A percentile compares a stretch with the other conserved stretches of the same genome.
These are phyloP conservation scores for Colletotrichum truncatum DNA, from an alignment of 2,329 filamentous ascomycete species.

Conservation along the genomic window DNA sequence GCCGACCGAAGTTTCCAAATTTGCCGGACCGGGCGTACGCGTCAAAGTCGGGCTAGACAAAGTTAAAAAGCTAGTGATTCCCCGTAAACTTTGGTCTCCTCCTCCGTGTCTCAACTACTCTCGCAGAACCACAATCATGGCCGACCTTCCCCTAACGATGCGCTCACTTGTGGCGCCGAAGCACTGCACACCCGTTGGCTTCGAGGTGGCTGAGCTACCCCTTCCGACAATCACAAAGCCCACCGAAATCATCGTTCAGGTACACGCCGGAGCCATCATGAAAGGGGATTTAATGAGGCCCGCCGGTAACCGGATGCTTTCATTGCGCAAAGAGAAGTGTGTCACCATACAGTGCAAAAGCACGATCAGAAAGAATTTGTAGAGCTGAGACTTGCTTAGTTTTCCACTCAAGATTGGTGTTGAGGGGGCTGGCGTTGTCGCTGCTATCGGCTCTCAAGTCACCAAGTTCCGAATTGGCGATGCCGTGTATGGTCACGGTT, in stretches of 20 bases:
- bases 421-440: conserved; percentile 14
- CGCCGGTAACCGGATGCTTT: conserved; percentile 34
- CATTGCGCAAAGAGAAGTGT: conserved; percentile 25
- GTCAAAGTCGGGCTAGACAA: not conserved
- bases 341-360: rapidly evolving
- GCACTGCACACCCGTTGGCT: conserved; percentile 47
- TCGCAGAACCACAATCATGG: conserved; percentile 33
- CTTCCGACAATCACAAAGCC: conserved; percentile 52
- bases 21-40: not conserved
- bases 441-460: not conserved
- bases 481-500: conserved; percentile 44
- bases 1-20: conserved; percentile 1
- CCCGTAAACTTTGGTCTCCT: not conserved
- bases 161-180: conserved; percentile 52
- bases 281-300: conserved; percentile 43
- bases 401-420: conserved; percentile 35
- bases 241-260: conserved; percentile 52
- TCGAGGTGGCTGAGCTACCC: conserved; percentile 51
- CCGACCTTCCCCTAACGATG: conserved; percentile 47
- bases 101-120: not conserved
- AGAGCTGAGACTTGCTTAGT: not conserved
- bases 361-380: no score
- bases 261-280: conserved; percentile 47
- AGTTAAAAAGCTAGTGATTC: not conserved
- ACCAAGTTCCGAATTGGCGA: conserved; percentile 17